These are phyloP conservation scores for Astrothelium macrocarpum DNA, from an alignment of 495 filamentous ascomycete species.

Conservation along the genomic window DNA sequence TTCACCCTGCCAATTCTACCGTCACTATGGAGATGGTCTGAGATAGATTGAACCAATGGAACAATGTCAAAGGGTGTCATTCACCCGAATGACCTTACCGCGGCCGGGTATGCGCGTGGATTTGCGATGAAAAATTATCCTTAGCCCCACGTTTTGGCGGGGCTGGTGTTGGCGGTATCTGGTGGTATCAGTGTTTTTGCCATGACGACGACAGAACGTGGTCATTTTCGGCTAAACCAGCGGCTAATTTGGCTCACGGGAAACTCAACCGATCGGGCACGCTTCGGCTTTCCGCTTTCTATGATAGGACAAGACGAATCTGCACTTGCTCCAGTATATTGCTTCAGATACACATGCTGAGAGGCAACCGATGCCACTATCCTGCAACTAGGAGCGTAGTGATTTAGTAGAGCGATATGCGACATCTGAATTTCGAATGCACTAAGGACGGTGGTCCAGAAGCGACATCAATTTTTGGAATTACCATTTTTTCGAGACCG, in stretches of 20 bases:
- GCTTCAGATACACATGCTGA: too few relatives aligned
- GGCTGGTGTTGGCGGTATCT: background rate
- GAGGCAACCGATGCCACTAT: background rate
- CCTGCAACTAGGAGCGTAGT: background rate
- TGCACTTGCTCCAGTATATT: too few relatives aligned
- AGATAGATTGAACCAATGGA: background rate
- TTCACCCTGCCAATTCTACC: constrained; percentile 6
- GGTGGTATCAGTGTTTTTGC: too few relatives aligned
- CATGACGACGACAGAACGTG: background rate
- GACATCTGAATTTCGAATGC: too few relatives aligned
- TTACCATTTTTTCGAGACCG: background rate
- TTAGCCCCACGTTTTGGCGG: constrained; percentile 4
- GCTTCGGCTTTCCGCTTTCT: background rate
- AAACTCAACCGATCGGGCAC: background rate
- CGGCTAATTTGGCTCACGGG: background rate
- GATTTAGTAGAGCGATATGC: too few relatives aligned
- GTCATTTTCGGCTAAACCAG: background rate
- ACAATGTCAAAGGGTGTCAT: background rate
- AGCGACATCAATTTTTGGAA: background rate
- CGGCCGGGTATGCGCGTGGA: background rate
- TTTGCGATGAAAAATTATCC: background rate
- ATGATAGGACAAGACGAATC: too few relatives aligned
- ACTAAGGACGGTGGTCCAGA: background rate
- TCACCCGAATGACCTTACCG: background rate
- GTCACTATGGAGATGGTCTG: background rate